A percentile compares a stretch with the other conserved stretches of the same genome.
These are phyloP conservation scores for Aaosphaeria arxii DNA, from an alignment of 2,329 filamentous ascomycete species.

Conservation along the genomic window DNA sequence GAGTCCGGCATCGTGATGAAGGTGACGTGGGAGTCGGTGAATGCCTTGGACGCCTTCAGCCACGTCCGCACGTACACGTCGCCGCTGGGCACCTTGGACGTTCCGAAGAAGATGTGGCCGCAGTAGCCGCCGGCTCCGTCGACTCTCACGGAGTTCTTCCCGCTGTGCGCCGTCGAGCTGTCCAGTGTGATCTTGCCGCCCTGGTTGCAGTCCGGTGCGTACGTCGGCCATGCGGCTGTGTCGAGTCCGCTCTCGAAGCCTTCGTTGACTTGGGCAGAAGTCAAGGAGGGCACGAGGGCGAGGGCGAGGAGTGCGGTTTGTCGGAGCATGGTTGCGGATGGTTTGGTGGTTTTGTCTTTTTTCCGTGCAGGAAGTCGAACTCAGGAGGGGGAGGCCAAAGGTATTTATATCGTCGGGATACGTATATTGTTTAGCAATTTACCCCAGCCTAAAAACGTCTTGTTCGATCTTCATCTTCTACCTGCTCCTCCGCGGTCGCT, in stretches of 20 bases:
- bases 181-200: slow-evolving; percentile 58
- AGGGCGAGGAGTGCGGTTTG: slow-evolving; percentile 47
- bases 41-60: slow-evolving; percentile 56
- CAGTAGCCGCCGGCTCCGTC: slow-evolving; percentile 58
- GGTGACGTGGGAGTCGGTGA: slow-evolving; percentile 59
- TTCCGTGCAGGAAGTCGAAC: no score
- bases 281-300: slow-evolving; percentile 43
- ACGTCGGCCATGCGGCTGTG: slow-evolving; percentile 56
- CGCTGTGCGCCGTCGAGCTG: slow-evolving; percentile 51
- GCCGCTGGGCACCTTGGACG: slow-evolving; percentile 53
- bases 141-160: slow-evolving; percentile 73
- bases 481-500: no score
- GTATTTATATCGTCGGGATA: no score
- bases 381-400: no score
- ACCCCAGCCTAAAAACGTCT: no score
- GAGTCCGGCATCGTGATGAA: slow-evolving; percentile 65
- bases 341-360: not conserved
- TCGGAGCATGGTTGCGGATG: slow-evolving; percentile 39
- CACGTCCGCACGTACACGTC: slow-evolving; percentile 57
- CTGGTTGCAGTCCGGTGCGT: slow-evolving; percentile 59
- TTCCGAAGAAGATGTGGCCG: slow-evolving; percentile 60
- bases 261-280: slow-evolving; percentile 53
- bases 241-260: slow-evolving; percentile 61
- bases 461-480: no score
- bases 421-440: no score